A percentile compares a stretch with the other conserved stretches of the same genome.
Evolutionary conservation across 192 early-diverging fungal genomes (phyloP).

Genomic region (Coemansia sp.): DNA sequence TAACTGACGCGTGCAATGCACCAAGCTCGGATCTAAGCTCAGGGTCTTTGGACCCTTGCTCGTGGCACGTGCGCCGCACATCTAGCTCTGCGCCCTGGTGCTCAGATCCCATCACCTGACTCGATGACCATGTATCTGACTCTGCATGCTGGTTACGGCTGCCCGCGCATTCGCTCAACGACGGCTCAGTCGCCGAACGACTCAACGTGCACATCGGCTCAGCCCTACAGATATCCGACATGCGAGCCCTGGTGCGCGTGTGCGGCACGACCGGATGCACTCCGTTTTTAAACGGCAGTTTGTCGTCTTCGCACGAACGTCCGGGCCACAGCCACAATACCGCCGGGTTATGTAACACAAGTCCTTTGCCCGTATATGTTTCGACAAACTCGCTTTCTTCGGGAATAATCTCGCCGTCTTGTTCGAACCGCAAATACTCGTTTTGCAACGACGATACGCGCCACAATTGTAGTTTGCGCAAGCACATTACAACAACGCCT

Average conservation of each 20-base stretch:
- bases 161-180: slow-evolving; percentile 7
- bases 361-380: slow-evolving; percentile 20
- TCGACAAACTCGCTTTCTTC: slow-evolving; percentile 58
- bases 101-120: background rate
- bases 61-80: background rate
- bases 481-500: slow-evolving; percentile 76
- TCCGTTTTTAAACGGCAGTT: slow-evolving; percentile 35
- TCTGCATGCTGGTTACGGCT: background rate
- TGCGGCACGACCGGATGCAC: slow-evolving; percentile 41
- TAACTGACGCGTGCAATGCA: slow-evolving; percentile 17
- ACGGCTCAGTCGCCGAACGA: slow-evolving; percentile 25
- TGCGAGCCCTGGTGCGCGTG: slow-evolving; percentile 8
- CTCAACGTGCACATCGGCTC: slow-evolving; percentile 16
- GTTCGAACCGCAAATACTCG: slow-evolving; percentile 70
- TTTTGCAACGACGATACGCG: slow-evolving; percentile 65
- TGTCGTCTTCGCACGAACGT: background rate
- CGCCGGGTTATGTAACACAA: slow-evolving; percentile 39
- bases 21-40: background rate
- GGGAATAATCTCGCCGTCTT: slow-evolving; percentile 52
- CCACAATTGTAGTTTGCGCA: slow-evolving; percentile 93
- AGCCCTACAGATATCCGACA: slow-evolving; percentile 28
- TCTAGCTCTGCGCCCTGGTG: background rate
- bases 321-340: slow-evolving; percentile 48
- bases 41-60: background rate
- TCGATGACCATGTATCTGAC: background rate